These are phyloP conservation scores for Thozetella sp. DNA, from an alignment of 495 filamentous ascomycete genomes.

Conservation along the genomic window DNA sequence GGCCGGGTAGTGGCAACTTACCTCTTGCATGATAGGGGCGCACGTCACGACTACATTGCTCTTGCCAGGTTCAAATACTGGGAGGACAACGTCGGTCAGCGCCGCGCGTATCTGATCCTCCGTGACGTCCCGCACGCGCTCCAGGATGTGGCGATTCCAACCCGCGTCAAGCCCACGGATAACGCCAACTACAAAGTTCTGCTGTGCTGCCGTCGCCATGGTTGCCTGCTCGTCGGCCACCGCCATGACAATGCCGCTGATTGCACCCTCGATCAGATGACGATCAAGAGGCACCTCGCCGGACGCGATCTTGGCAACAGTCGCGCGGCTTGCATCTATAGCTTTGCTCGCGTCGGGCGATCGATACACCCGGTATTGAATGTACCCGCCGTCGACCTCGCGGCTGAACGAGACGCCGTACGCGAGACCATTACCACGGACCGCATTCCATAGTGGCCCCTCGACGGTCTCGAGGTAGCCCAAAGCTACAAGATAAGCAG, in stretches of 20 bases:
- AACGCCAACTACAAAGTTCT: slow-evolving; percentile 81
- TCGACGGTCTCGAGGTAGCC: slow-evolving; percentile 92
- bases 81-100: slow-evolving; percentile 74
- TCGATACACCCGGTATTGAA: slow-evolving; percentile 83
- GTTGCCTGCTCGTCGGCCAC: slow-evolving; percentile 88
- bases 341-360: slow-evolving; percentile 90
- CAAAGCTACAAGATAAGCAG: slow-evolving; percentile 82
- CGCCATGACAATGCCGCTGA: slow-evolving; percentile 81
- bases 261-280: slow-evolving; percentile 84
- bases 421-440: slow-evolving; percentile 88
- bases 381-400: slow-evolving; percentile 74
- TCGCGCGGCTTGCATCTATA: slow-evolving; percentile 72
- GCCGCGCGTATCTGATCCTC: slow-evolving; percentile 77
- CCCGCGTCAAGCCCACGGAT: slow-evolving; percentile 75
- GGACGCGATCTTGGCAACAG: slow-evolving; percentile 53
- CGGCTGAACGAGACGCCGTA: slow-evolving; percentile 81
- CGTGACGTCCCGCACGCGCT: slow-evolving; percentile 72
- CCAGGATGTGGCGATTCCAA: slow-evolving; percentile 76
- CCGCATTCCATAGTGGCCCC: slow-evolving; percentile 89
- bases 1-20: too few relatives aligned
- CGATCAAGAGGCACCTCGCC: slow-evolving; percentile 71
- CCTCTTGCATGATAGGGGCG: slow-evolving; percentile 81
- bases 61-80: slow-evolving; percentile 73
- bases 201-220: slow-evolving; percentile 74
- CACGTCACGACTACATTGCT: slow-evolving; percentile 90